Evolutionary conservation across 2,329 filamentous ascomycete species (phyloP).

Genomic region (Cladobotryum mycophilum): DNA sequence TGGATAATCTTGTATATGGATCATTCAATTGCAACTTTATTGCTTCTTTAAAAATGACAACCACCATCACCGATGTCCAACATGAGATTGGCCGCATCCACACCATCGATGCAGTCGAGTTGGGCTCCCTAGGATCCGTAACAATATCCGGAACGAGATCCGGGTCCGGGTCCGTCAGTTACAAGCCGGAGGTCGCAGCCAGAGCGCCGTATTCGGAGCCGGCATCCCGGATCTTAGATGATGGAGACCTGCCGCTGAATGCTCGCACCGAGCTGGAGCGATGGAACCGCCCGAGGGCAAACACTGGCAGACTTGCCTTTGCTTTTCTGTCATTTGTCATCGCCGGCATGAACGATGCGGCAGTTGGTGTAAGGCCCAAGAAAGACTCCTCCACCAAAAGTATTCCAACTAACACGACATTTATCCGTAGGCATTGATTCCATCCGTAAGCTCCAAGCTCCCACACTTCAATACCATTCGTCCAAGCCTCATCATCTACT

Average conservation of each 20-base stretch:
- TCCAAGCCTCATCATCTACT: too few relatives aligned
- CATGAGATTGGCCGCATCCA: too few relatives aligned
- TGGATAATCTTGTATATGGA: too few relatives aligned
- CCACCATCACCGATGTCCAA: too few relatives aligned
- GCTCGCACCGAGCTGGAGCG: slow-evolving; percentile 23
- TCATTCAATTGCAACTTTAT: too few relatives aligned
- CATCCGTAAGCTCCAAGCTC: slow-evolving; percentile 25
- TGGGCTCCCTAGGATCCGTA: too few relatives aligned
- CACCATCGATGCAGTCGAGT: too few relatives aligned
- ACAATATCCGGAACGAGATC: too few relatives aligned
- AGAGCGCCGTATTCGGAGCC: neutral
- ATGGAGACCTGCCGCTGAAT: slow-evolving; percentile 18
- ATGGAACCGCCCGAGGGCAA: slow-evolving; percentile 32
- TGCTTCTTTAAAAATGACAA: too few relatives aligned
- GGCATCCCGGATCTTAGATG: neutral
- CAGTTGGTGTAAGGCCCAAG: slow-evolving; percentile 44
- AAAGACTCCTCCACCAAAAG: neutral
- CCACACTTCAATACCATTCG: neutral
- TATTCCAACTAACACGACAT: neutral
- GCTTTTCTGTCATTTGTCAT: slow-evolving; percentile 55
- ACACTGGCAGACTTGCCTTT: slow-evolving; percentile 26
- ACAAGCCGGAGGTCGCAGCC: too few relatives aligned
- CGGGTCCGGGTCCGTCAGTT: too few relatives aligned
- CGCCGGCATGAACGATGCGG: slow-evolving; percentile 58
- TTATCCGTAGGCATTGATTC: slow-evolving; percentile 24